Conservation (phyloP, 805 yeast species). For the Lachancea waltii region DNA sequence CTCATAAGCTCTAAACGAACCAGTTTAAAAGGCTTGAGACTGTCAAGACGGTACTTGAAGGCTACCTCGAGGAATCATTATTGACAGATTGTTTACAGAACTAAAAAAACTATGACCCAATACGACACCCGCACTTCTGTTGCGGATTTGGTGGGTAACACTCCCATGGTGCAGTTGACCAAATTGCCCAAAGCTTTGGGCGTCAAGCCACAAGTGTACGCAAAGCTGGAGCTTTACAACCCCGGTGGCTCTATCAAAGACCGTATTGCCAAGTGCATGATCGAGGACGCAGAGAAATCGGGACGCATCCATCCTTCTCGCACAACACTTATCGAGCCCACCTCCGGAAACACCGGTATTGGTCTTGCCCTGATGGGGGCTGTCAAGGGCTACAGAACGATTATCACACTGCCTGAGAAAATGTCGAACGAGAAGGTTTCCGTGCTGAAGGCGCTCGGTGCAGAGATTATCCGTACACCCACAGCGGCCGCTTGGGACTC, state of each 20-base stretch:
- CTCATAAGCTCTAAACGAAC: neutral
- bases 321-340: slow-evolving; percentile 78
- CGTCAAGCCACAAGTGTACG: slow-evolving; percentile 62
- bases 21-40: neutral
- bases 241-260: slow-evolving; percentile 90
- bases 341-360: slow-evolving; percentile 88
- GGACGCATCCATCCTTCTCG: slow-evolving; percentile 77
- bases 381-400: slow-evolving; percentile 78
- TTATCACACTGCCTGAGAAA: slow-evolving; percentile 83
- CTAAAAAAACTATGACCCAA: slow-evolving; percentile 3
- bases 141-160: slow-evolving; percentile 76
- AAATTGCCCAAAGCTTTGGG: slow-evolving; percentile 72
- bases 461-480: slow-evolving; percentile 86
- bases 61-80: neutral
- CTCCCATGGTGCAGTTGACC: slow-evolving; percentile 71
- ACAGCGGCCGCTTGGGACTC: slow-evolving; percentile 92
- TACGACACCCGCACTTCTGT: slow-evolving; percentile 27
- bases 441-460: slow-evolving; percentile 82
- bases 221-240: slow-evolving; percentile 76
- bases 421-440: slow-evolving; percentile 89
- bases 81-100: neutral
- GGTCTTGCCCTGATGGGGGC: slow-evolving; percentile 86
- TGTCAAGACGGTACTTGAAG: too few species aligned
- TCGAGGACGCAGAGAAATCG: slow-evolving; percentile 71
- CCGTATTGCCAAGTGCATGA: slow-evolving; percentile 82